Evolutionary conservation across 2,329 filamentous ascomycete species (phyloP).

Genomic region (Calonectria montana): DNA sequence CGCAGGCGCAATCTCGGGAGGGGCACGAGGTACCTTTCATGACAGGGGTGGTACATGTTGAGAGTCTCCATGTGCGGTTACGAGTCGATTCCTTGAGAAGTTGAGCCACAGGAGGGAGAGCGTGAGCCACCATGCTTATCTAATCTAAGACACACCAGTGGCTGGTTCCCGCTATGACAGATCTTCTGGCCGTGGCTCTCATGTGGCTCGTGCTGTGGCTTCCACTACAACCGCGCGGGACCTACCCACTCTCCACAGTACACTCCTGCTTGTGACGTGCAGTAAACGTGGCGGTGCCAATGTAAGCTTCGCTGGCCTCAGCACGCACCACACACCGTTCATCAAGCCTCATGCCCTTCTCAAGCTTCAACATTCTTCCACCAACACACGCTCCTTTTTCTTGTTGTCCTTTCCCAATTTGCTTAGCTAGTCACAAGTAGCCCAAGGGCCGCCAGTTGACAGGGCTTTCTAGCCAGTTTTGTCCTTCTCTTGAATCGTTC

Average conservation of each 20-base stretch:
- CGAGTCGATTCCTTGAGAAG: neutral
- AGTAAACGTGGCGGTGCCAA: conserved; percentile 40
- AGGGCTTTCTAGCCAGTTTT: conserved; percentile 4
- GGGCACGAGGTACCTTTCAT: neutral
- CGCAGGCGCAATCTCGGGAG: conserved; percentile 23
- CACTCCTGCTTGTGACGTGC: conserved; percentile 17
- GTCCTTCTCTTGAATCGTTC: conserved; percentile 16
- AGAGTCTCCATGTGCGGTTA: neutral
- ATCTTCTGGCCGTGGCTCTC: neutral
- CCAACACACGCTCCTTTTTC: conserved; percentile 41
- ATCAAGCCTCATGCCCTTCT: conserved; percentile 27
- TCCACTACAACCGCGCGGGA: neutral
- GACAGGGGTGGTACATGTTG: conserved; percentile 11
- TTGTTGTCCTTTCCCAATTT: conserved; percentile 15
- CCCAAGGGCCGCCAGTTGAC: conserved; percentile 1
- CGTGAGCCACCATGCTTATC: conserved; percentile 12
- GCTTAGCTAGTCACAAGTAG: conserved; percentile 6
- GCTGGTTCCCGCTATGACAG: neutral
- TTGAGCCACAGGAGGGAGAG: neutral
- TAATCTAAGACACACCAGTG: conserved; percentile 5
- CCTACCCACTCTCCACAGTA: conserved; percentile 1
- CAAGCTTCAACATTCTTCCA: conserved; percentile 32
- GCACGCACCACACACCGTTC: conserved; percentile 20
- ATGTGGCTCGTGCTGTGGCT: conserved; percentile 18
- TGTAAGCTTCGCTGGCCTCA: conserved; percentile 45